These are phyloP conservation scores for Passalora sequoiae DNA, from an alignment of 2,329 filamentous ascomycete genomes.

Conservation along the genomic window DNA sequence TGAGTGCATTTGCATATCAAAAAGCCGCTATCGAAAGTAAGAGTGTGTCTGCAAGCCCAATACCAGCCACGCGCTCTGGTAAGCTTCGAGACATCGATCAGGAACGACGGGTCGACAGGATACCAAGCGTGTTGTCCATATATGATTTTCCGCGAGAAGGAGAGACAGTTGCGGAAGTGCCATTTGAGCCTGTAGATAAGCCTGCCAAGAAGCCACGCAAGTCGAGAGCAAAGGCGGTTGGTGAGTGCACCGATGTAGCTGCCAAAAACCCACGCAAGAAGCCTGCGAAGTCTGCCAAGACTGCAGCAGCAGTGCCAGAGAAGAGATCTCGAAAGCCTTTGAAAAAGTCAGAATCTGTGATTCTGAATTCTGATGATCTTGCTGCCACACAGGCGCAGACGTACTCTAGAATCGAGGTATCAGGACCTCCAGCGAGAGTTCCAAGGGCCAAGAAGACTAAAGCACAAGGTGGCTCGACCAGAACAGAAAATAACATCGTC, in stretches of 20 bases:
- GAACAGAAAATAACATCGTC: not conserved
- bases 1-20: slow-evolving; percentile 1
- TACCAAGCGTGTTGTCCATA: slow-evolving; percentile 19
- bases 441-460: not conserved
- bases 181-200: not conserved
- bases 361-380: slow-evolving; percentile 29
- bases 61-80: not conserved
- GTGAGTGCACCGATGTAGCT: not conserved
- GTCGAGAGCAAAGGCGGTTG: not conserved
- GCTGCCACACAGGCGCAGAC: slow-evolving; percentile 4
- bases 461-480: not conserved
- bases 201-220: slow-evolving; percentile 6
- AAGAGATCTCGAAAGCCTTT: slow-evolving; percentile 21
- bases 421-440: not conserved
- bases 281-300: slow-evolving; percentile 3
- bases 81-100: not conserved
- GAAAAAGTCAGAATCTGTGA: slow-evolving; percentile 26
- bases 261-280: slow-evolving; percentile 11
- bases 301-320: not conserved
- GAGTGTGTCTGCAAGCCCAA: not conserved
- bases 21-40: not conserved
- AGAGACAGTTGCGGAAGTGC: not conserved
- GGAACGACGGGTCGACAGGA: not conserved
- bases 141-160: slow-evolving; percentile 14
- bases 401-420: not conserved